These are phyloP conservation scores for Henckelia pumila DNA, from an alignment of 257 asterid species.

Conservation along the genomic window DNA sequence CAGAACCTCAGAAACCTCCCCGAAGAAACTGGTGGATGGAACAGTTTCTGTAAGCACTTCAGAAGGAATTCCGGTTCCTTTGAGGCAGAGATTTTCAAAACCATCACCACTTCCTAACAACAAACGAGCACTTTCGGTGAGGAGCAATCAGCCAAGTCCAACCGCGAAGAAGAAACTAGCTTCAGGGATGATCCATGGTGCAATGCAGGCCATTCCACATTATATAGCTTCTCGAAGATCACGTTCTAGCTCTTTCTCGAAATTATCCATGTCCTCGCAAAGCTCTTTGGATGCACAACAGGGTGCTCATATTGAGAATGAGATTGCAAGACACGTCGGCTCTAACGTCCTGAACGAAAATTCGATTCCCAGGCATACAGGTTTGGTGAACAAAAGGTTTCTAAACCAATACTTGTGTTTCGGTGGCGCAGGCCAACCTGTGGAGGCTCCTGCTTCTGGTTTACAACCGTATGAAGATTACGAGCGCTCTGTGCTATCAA, in stretches of 20 bases:
- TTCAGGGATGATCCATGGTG: slow-evolving; percentile 36
- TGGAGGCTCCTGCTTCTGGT: not conserved
- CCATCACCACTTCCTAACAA: slow-evolving; percentile 39
- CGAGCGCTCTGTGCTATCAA: not conserved
- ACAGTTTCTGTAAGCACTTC: slow-evolving; percentile 28
- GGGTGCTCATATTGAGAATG: not conserved
- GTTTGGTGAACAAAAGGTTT: not conserved
- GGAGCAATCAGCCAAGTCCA: slow-evolving; percentile 42
- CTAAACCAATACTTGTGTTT: not conserved
- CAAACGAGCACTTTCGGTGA: slow-evolving; percentile 36
- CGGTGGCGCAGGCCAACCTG: not conserved
- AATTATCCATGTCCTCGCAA: not conserved
- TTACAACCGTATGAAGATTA: not conserved
- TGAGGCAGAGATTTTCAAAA: slow-evolving; percentile 46
- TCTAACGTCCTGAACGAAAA: not conserved
- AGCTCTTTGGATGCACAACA: not conserved
- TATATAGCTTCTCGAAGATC: not conserved
- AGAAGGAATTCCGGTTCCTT: slow-evolving; percentile 35
- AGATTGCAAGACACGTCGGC: not conserved
- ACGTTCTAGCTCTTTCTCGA: not conserved
- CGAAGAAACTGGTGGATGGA: slow-evolving; percentile 31
- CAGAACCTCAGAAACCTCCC: slow-evolving; percentile 9
- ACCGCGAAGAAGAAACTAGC: slow-evolving; percentile 37
- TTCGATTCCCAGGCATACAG: not conserved
- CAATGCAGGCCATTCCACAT: not conserved